phyloP scores from a whole-genome alignment of 2,329 filamentous ascomycete species.

The Grosmannia huntii region DNA sequence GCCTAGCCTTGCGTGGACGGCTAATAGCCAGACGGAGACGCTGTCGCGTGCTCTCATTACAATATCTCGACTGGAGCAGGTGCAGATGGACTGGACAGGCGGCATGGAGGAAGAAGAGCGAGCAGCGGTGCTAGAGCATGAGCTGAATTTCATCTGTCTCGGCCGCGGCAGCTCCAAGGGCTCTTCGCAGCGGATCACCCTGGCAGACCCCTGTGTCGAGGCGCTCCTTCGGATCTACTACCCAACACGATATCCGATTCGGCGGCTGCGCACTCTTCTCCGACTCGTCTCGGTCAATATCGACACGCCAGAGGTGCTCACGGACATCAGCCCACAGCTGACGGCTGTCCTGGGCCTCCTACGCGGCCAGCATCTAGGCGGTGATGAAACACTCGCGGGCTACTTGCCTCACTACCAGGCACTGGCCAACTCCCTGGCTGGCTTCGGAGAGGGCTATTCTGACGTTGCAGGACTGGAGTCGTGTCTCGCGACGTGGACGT shows the following conservation, averaged over 20 bases:
- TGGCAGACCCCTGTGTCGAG: conserved; percentile 32
- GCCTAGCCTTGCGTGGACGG: conserved; percentile 39
- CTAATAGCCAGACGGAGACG: conserved; percentile 32
- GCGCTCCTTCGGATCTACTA: conserved; percentile 37
- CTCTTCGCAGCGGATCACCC: conserved; percentile 20
- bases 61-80: conserved; percentile 45
- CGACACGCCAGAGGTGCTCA: conserved; percentile 27
- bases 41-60: conserved; percentile 47
- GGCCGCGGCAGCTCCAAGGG: conserved; percentile 17
- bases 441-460: conserved; percentile 26
- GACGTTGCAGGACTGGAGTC: conserved; percentile 20
- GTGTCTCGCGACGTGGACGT: conserved; percentile 31
- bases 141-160: conserved; percentile 36
- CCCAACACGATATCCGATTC: conserved; percentile 35
- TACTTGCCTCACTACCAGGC: conserved; percentile 37
- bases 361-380: conserved; percentile 24
- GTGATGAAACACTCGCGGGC: conserved; percentile 30
- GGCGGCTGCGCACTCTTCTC: conserved; percentile 38
- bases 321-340: conserved; percentile 26
- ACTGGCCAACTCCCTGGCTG: conserved; percentile 30
- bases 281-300: conserved; percentile 34
- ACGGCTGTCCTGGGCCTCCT: conserved; percentile 24
- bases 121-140: conserved; percentile 46
- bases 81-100: conserved; percentile 43
- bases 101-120: conserved; percentile 38